Conservation (phyloP, 306 rosid genomes). For the Lathyrus tuberosus region DNA sequence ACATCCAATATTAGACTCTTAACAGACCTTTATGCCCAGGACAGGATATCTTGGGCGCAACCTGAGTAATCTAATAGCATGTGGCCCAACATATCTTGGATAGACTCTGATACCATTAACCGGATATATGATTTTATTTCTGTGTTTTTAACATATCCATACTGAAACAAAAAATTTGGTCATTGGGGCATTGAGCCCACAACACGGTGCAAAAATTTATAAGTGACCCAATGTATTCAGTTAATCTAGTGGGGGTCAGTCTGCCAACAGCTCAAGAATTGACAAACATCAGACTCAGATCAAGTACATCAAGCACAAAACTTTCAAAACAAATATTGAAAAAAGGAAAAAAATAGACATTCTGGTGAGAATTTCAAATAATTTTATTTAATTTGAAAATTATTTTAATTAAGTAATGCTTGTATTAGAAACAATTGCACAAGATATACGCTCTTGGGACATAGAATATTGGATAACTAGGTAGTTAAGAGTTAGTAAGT, state of each 20-base stretch:
- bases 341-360: constrained; percentile 6
- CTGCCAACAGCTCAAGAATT: constrained; percentile 19
- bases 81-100: neutral
- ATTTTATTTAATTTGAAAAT: constrained; percentile 19
- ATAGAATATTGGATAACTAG: too few relatives aligned
- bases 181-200: neutral
- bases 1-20: neutral
- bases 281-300: constrained; percentile 12
- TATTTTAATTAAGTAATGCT: constrained; percentile 26
- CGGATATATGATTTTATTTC: neutral
- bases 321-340: neutral
- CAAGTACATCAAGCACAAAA: constrained; percentile 15
- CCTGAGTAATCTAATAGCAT: neutral
- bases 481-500: too few relatives aligned
- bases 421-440: constrained; percentile 4
- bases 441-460: neutral
- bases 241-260: constrained; percentile 6
- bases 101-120: neutral
- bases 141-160: neutral
- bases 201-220: neutral
- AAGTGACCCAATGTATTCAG: constrained; percentile 2
- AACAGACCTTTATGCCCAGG: neutral
- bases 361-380: constrained; percentile 12
- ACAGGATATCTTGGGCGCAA: neutral
- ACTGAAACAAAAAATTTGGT: too few relatives aligned